Base-by-base conservation (phyloP, 1,284 basidiomycete species). In the Tylopilus orsonianus region DNA sequence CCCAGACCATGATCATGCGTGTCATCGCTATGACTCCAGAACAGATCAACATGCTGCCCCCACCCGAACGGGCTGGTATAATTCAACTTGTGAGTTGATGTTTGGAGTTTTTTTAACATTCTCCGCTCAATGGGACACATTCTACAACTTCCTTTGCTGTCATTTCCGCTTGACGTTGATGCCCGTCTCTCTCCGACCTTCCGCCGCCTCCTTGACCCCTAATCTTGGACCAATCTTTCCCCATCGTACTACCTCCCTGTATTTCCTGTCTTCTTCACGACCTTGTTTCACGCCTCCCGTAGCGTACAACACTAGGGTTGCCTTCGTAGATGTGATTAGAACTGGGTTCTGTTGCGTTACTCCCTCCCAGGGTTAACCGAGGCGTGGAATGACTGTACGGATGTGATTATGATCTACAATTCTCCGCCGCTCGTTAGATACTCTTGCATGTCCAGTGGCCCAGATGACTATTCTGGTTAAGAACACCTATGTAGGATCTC, bases 21-120 rank as follows among this genome's bases (percentile, higher is more conserved):
- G 79, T 88, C 8, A 61, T 87, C 41, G 72, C 78, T 14, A 85
- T 88, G 83, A 82, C 82, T 1, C 78, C 81, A 4, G 85, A 87
- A 41, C 81, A 88, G 59, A 78, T 88, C 46, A 76, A 78, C 48
- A 68, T 70, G 57, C 66, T 87, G 23, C 78, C 83, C 5, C 79
- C 80, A 1, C 64, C 73, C 2, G 84, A 88, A 55, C 71, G 85
- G 23, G 71, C 79, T 30, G 83, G 77, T 44, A 80, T 85, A 56
- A 75, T 87, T 49, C 84, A 87, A 64, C 69, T 88, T 60, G 86
- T 87, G 39, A 52, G 79, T 72, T 23, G 22, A 29, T 24, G 70
- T 71, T 74, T 73, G 73, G 39, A n/a, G n/a, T n/a, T n/a, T 42
- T 59, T 47, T 37, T 32, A 8, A 14, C 10, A 8, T 46, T 13